Percentiles rank a stretch among this genome's conserved stretches.
Conservation (phyloP, 176 grass and related monocot species). For the Rhynchospora breviuscula region DNA sequence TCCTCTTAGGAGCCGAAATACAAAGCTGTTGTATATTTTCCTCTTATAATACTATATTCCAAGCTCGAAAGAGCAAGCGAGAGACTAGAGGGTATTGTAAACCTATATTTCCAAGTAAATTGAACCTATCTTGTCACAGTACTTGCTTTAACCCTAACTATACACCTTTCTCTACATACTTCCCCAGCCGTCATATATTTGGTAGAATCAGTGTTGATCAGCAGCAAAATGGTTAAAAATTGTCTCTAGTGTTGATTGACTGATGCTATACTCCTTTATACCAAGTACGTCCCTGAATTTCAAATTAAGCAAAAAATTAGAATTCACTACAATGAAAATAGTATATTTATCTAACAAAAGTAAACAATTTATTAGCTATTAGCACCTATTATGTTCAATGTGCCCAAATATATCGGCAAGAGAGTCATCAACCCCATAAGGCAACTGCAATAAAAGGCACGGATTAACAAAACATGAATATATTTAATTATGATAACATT, state of each 20-base stretch:
- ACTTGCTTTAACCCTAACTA: neutral
- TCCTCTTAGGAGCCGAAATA: neutral
- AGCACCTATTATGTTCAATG: conserved; percentile 45
- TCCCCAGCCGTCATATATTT: neutral
- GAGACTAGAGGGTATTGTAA: neutral
- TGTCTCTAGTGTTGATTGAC: conserved; percentile 50
- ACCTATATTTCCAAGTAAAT: conserved; percentile 4
- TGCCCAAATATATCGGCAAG: conserved; percentile 55
- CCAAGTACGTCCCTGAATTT: conserved; percentile 37
- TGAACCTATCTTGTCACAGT: neutral
- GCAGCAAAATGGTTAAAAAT: conserved; percentile 55
- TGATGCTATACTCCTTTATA: conserved; percentile 45
- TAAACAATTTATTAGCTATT: neutral
- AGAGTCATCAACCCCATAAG: conserved; percentile 40
- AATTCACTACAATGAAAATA: neutral
- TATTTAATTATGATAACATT: neutral
- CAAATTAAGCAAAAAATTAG: conserved; percentile 6
- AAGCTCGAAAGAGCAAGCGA: neutral
- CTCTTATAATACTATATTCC: neutral
- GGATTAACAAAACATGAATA: neutral
- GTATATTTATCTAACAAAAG: neutral
- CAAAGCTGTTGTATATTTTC: neutral
- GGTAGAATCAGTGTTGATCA: conserved; percentile 23
- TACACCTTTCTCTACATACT: neutral
- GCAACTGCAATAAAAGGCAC: conserved; percentile 31